Base-by-base conservation (phyloP, 2,329 filamentous ascomycete genomes). In the Neopestalotiopsis rosae region DNA sequence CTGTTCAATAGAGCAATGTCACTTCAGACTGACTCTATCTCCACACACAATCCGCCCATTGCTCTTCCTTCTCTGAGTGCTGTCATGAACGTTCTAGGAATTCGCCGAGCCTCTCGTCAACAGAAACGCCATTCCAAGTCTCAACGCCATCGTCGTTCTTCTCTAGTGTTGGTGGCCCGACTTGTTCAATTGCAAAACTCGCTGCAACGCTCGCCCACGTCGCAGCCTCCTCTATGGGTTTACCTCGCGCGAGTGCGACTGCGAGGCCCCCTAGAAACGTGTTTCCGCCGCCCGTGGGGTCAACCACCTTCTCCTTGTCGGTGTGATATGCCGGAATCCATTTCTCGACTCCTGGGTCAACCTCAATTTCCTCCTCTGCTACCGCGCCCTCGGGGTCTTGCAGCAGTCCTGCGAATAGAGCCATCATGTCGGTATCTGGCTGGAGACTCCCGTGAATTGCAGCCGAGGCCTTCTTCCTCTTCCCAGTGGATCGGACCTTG, bases 271-370 rank as follows among this genome's bases (percentile, higher is more conserved):
- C 87, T 30, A 98, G 84, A 75, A 98, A 98, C 0, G 92, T 91
- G 80, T 99, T 99, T 0, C 96, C 96, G 24, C 94, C 96, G 10
- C 96, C 96, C 0, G 96, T 98, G 0, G 95, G 95, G 79, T 98
- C 96, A n/a, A 96, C 83, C 1, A 98, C 94, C 69, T 83, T 88
- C 49, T 82, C 78, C 5, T 78, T 68, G 7, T 76, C 72, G 1
- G 65, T 74, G 76, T 95, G 92, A 76, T 92, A 95, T 7, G 95
- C 92, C 13, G 93, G 93, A 30, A 97, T 81, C 93, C 94, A 97
- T 69, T 86, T 83, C 74, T 91, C 88, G 66, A 91, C 85, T 3
- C 90, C 90, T 14, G 90, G 88, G 72, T 92, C 87, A 57, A 92
- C 81, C 70, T 88, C 86, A 42, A 89, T 86, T 72, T 89, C 87